phyloP scores from a whole-genome alignment of 768 basidiomycete species.

The Naganishia onofrii region DNA sequence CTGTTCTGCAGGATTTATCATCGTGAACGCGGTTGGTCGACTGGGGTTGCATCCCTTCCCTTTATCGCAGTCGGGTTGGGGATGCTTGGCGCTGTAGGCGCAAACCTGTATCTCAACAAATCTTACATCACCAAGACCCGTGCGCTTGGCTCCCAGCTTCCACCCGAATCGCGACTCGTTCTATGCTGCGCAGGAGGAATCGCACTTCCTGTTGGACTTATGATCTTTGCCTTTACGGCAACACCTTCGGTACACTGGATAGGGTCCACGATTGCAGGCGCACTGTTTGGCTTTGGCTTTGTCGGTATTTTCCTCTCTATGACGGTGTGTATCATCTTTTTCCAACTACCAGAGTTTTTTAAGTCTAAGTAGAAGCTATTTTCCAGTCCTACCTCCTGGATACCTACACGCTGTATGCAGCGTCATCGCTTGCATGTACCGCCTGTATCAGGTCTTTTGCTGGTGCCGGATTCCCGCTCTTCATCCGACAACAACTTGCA shows the following conservation, averaged over 20 bases:
- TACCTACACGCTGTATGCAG: constrained; percentile 48
- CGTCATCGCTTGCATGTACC: constrained; percentile 63
- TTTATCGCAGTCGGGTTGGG: constrained; percentile 67
- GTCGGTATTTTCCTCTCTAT: constrained; percentile 3
- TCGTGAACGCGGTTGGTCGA: constrained; percentile 35
- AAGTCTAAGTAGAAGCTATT: constrained; percentile 58
- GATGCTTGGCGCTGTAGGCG: constrained; percentile 58
- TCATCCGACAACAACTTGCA: constrained; percentile 53
- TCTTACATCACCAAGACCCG: constrained; percentile 57
- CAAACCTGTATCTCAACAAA: constrained; percentile 57
- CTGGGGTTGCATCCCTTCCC: constrained; percentile 63
- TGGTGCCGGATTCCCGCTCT: constrained; percentile 74
- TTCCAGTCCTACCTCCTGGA: constrained; percentile 39
- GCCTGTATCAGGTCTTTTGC: constrained; percentile 64
- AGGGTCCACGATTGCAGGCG: constrained; percentile 61
- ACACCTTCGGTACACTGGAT: constrained; percentile 66
- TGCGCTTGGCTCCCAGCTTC: constrained; percentile 50
- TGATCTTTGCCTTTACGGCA: constrained; percentile 71
- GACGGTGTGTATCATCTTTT: constrained; percentile 1
- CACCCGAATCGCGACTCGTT: constrained; percentile 66
- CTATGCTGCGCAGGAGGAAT: constrained; percentile 46
- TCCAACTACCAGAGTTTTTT: constrained; percentile 56
- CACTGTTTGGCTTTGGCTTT: constrained; percentile 52
- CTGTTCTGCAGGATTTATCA: constrained; percentile 12
- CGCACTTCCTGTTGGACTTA: constrained; percentile 64